These are phyloP conservation scores for Colletotrichum sp. DNA, from an alignment of 2,329 filamentous ascomycete genomes.

Conservation along the genomic window DNA sequence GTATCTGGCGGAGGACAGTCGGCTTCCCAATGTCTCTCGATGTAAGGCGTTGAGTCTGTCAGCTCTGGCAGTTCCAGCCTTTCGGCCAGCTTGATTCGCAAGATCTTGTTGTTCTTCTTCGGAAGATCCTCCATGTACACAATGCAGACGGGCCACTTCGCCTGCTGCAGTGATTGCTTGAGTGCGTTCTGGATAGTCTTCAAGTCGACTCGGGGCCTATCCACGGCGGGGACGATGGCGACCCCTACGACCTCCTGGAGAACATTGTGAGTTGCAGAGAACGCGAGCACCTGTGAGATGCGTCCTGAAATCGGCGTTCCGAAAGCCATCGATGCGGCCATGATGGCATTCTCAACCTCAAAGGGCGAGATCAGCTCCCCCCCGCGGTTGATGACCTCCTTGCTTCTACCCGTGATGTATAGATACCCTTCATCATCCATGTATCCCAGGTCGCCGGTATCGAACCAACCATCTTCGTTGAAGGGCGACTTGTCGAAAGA, in stretches of 20 bases:
- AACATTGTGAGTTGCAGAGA: conserved; percentile 56
- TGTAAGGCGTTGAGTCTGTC: conserved; percentile 47
- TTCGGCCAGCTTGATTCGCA: conserved; percentile 57
- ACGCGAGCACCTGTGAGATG: conserved; percentile 55
- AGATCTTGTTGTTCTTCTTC: conserved; percentile 62
- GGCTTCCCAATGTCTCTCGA: conserved; percentile 54
- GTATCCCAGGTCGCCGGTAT: conserved; percentile 59
- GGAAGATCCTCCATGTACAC: conserved; percentile 61
- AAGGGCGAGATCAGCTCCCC: conserved; percentile 65
- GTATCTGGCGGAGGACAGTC: conserved; percentile 53
- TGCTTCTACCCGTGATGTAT: conserved; percentile 59
- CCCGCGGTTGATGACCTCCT: conserved; percentile 62
- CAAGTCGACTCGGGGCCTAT: conserved; percentile 49
- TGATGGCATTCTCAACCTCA: conserved; percentile 62
- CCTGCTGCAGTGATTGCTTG: conserved; percentile 51
- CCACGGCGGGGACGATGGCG: conserved; percentile 52
- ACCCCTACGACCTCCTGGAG: conserved; percentile 62
- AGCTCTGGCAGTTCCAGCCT: conserved; percentile 49
- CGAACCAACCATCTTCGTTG: conserved; percentile 55
- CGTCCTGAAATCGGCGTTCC: conserved; percentile 49
- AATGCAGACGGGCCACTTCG: conserved; percentile 56
- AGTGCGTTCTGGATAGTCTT: conserved; percentile 52
- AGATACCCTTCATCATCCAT: conserved; percentile 56
- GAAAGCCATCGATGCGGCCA: conserved; percentile 46
- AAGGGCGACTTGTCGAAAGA: conserved; percentile 50